A percentile compares a stretch with the other conserved stretches of the same genome.
Conservation (phyloP, 2,329 filamentous ascomycete genomes). For the Alternaria panax region DNA sequence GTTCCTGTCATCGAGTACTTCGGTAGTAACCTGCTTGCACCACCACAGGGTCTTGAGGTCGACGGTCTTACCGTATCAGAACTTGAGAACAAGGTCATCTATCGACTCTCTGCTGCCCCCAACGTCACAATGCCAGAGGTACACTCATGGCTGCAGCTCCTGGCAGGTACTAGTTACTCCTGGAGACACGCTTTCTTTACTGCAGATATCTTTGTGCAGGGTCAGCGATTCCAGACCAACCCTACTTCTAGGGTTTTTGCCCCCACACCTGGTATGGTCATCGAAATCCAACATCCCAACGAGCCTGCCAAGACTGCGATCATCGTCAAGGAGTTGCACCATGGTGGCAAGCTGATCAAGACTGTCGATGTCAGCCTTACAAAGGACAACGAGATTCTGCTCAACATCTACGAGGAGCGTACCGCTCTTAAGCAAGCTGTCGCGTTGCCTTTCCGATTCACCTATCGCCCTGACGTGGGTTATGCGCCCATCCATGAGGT, state of each 20-base stretch:
- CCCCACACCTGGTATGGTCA: constrained; percentile 82
- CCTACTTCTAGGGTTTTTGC: constrained; percentile 91
- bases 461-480: constrained; percentile 91
- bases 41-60: constrained; percentile 70
- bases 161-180: constrained; percentile 84
- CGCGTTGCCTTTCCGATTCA: constrained; percentile 86
- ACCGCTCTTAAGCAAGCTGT: constrained; percentile 83
- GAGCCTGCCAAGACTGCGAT: constrained; percentile 85
- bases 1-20: constrained; percentile 95
- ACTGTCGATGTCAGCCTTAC: constrained; percentile 85
- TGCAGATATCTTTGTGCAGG: constrained; percentile 92
- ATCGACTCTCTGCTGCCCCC: constrained; percentile 79
- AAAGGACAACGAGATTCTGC: constrained; percentile 78
- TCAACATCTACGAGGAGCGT: constrained; percentile 92
- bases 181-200: constrained; percentile 97
- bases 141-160: constrained; percentile 85
- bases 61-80: constrained; percentile 87
- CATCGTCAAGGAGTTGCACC: constrained; percentile 83
- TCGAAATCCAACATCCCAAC: constrained; percentile 85
- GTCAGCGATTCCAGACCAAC: constrained; percentile 96
- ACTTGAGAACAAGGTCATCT: constrained; percentile 80
- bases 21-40: constrained; percentile 81
- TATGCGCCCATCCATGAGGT: constrained; percentile 98
- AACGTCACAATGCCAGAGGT: constrained; percentile 76
- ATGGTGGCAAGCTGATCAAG: constrained; percentile 84